Base-by-base conservation (phyloP, 1,284 basidiomycete species). In the Puccinia polysora region DNA sequence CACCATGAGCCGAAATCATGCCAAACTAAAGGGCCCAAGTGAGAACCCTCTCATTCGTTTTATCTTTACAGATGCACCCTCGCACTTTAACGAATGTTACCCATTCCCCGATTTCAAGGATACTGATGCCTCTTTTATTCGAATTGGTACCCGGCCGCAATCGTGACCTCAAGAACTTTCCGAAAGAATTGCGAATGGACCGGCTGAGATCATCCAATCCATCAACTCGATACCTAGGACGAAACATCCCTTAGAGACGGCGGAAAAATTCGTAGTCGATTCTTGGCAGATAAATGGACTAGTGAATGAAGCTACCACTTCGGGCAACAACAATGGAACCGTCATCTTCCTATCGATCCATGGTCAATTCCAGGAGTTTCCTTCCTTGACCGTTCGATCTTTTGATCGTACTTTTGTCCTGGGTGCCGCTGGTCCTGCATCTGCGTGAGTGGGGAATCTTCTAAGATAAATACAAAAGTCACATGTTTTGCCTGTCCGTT, bases 371-470 rank as follows among this genome's bases (percentile, higher is more conserved):
- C 84, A 84, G 62, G 95, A 98, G 84, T 83, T 92, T 92, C 77
- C 77, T 87, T 83, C 78, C 28, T 77, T 81, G 47, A 92, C 91
- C 8, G 82, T 92, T 30, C 86, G 95, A 53, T 96, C 93, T 5
- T 98, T 98, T 80, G 92, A 96, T 78, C 86, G 95, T 63, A 88
- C 90, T 0, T 96, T 97, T 78, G 84, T 97, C 62, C 84, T 98
- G 12, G 88, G 87, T 1, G 89, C 90, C 20, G 87, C 91, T 2
- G 81, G 86, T 34, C 85, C 89, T 53, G 89, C 87, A 32, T 93
- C 94, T 75, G 82, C 86, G 88, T 91, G 81, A 77, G 89, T n/a
- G n/a, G n/a, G n/a, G n/a, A n/a, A n/a, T n/a, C n/a, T n/a, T n/a
- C n/a, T n/a, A n/a, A n/a, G n/a, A n/a, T n/a, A n/a, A 83, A 38